Base-by-base conservation (phyloP, 1,284 basidiomycete species). In the Austroboletus sp. region DNA sequence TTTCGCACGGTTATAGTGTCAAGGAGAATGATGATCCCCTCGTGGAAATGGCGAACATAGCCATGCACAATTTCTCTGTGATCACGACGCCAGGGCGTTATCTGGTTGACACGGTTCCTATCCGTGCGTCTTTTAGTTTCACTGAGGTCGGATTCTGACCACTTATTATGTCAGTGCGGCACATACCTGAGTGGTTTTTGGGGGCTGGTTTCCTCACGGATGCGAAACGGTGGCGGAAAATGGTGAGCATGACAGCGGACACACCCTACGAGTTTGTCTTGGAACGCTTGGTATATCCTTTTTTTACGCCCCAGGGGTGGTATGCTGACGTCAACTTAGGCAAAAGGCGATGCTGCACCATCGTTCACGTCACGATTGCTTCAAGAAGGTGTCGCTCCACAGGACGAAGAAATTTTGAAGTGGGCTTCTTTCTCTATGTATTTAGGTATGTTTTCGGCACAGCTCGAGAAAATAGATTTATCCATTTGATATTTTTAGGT, bases 201-300 rank as follows among this genome's bases (percentile, higher is more conserved):
- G 74, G 74, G 1, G 62, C 66, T 26, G 62, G 66, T 0, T 76
- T 76, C 54, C 63, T 71, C 53, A 56, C 60, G 19, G 62, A 61
- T 4, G 71, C 71, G 0, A 53, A 58, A 5, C 47, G 53, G 8
- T 75, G 70, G 69, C 59, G 60, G 12, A 49, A 60, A 44, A 57
- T 63, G 4, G 62, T 67, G 0, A 46, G 36, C 1, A 53, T 60
- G 15, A 63, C 71, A 52, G 60, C 59, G 1, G 59, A 66, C 15
- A 56, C 57, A 4, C 72, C 71, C 0, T 68, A 66, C 38, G 45
- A 55, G 3, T 66, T 65, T 39, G 70, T 70, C 2, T 67, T 66
- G 45, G 51, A 68, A 15, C 65, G 71, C 30, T 59, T 74, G 53
- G 72, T 70, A 36, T 23, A 17, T 17, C 29, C 27, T 43, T 11